Conservation (phyloP, 768 basidiomycete species). For the Phylloporus sp. region DNA sequence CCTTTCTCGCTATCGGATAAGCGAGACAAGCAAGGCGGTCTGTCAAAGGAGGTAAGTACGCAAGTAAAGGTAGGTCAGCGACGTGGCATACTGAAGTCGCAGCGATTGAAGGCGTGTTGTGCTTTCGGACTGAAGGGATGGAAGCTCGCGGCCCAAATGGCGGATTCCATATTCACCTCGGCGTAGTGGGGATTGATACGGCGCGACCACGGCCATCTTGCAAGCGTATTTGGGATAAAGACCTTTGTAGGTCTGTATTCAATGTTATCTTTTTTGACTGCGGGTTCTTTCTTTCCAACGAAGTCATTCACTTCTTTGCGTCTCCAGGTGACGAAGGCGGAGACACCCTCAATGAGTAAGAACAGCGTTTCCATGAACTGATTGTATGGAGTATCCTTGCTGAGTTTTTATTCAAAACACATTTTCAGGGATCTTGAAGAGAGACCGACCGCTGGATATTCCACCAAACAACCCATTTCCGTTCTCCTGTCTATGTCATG, state of each 20-base stretch:
- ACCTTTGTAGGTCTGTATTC: background rate
- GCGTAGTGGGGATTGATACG: conserved; percentile 8
- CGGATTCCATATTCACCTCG: conserved; percentile 7
- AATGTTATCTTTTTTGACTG: background rate
- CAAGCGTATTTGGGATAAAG: conserved; percentile 15
- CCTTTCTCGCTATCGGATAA: conserved; percentile 11
- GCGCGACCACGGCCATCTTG: conserved; percentile 18
- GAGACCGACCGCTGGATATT: background rate
- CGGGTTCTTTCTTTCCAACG: background rate
- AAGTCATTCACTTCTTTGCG: background rate
- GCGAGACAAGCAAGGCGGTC: conserved; percentile 8
- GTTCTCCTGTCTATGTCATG: background rate
- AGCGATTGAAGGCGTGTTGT: conserved; percentile 10
- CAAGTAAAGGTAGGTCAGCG: background rate
- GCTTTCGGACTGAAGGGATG: conserved; percentile 8
- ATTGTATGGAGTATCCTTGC: background rate
- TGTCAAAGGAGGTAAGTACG: background rate
- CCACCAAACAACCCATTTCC: background rate
- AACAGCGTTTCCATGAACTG: conserved; percentile 7
- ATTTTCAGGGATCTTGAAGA: background rate
- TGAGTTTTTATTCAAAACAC: background rate
- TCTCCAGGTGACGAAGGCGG: background rate
- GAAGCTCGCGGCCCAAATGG: conserved; percentile 9
- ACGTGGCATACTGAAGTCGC: conserved; percentile 6
- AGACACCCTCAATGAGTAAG: background rate